Percentiles rank a stretch among this genome's conserved stretches.
Evolutionary conservation across 192 early-diverging fungal genomes (phyloP).

Genomic region (Spizellomyces sp.): DNA sequence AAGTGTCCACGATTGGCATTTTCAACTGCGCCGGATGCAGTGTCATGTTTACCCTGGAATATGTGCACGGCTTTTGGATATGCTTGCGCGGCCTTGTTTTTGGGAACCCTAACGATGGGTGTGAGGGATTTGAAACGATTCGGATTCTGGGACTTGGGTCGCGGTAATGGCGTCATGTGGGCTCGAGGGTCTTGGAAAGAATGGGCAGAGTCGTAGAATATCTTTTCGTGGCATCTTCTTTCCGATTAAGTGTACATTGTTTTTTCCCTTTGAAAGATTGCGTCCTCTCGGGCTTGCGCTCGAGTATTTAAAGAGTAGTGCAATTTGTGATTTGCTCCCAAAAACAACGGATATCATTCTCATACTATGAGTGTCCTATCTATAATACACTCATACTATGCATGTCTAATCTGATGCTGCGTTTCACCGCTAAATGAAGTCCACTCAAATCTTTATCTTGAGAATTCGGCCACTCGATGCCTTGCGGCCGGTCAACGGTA

Average conservation of each 20-base stretch:
- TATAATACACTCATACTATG: too few species aligned
- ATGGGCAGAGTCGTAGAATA: conserved; percentile 20
- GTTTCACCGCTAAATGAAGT: too few species aligned
- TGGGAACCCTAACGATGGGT: conserved; percentile 38
- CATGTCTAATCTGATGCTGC: too few species aligned
- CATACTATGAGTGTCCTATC: too few species aligned
- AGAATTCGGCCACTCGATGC: too few species aligned
- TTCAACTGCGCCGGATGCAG: conserved; percentile 7
- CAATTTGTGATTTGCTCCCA: too few species aligned
- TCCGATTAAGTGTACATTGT: neutral
- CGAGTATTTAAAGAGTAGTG: too few species aligned
- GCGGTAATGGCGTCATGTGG: conserved; percentile 37
- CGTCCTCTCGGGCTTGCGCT: too few species aligned
- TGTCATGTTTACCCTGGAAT: conserved; percentile 37
- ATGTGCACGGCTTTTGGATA: conserved; percentile 47
- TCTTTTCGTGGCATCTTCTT: neutral
- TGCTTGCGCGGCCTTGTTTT: conserved; percentile 30
- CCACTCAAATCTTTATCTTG: too few species aligned
- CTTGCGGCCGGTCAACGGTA: too few species aligned
- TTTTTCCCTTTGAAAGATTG: too few species aligned
- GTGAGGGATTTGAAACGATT: conserved; percentile 36
- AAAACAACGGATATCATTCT: too few species aligned
- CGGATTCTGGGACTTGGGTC: conserved; percentile 24
- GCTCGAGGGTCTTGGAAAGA: conserved; percentile 35
- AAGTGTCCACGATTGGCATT: conserved; percentile 33